These are phyloP conservation scores for Pythium myriotylum DNA, from an alignment of 352 stramenopile species.

Conservation along the genomic window DNA sequence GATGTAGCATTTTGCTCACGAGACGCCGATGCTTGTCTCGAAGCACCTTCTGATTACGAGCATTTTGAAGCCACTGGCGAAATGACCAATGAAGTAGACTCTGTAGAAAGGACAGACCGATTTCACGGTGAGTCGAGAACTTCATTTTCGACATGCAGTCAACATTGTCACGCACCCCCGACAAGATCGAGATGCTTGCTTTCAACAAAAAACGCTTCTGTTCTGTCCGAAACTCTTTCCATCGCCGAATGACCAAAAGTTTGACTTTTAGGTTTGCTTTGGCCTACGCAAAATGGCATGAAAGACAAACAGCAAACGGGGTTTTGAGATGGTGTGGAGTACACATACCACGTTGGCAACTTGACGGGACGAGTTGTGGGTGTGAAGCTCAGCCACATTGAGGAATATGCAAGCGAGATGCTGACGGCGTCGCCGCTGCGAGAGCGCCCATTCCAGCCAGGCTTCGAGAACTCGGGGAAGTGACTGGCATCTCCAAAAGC, in stretches of 20 bases:
- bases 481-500: conserved; percentile 72
- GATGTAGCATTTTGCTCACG: conserved; percentile 55
- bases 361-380: conserved; percentile 70
- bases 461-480: conserved; percentile 58
- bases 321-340: too few relatives aligned
- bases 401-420: conserved; percentile 65
- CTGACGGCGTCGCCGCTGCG: conserved; percentile 21
- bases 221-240: conserved; percentile 48
- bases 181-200: conserved; percentile 68
- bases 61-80: conserved; percentile 60
- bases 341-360: conserved; percentile 41
- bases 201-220: conserved; percentile 78
- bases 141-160: background rate
- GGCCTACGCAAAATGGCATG: conserved; percentile 20
- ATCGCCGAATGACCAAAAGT: conserved; percentile 49
- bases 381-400: conserved; percentile 58
- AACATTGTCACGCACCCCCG: conserved; percentile 39
- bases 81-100: conserved; percentile 70
- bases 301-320: background rate
- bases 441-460: conserved; percentile 44
- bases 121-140: background rate
- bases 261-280: conserved; percentile 50
- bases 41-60: conserved; percentile 35
- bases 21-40: conserved; percentile 54
- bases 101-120: conserved; percentile 27